Evolutionary conservation across 441 rosid species (phyloP).

Genomic region (Eruca vesicaria): DNA sequence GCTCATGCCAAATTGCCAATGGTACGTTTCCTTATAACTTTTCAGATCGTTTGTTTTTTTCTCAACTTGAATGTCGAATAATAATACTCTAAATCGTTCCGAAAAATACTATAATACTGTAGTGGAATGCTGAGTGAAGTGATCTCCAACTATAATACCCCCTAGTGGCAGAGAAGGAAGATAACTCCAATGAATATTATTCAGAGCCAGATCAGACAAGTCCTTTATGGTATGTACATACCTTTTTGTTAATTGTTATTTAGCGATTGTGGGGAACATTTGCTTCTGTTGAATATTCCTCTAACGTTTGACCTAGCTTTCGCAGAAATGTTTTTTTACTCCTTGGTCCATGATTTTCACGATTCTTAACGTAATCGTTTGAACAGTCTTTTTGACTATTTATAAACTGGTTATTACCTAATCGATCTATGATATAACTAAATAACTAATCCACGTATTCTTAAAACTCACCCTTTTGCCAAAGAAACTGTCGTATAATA

Average conservation of each 20-base stretch:
- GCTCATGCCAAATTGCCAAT: constrained; percentile 10
- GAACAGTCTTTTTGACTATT: background rate
- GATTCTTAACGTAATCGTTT: background rate
- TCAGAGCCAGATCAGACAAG: constrained; percentile 29
- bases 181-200: constrained; percentile 25
- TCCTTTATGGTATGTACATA: constrained; percentile 1
- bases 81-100: background rate
- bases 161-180: constrained; percentile 24
- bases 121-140: constrained; percentile 21
- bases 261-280: background rate
- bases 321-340: background rate
- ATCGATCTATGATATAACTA: background rate
- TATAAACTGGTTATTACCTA: background rate
- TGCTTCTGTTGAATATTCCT: constrained; percentile 15
- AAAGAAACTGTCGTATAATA: background rate
- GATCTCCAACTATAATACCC: constrained; percentile 21
- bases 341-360: background rate
- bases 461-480: background rate
- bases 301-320: background rate
- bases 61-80: constrained; percentile 11
- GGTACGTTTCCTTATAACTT: constrained; percentile 7
- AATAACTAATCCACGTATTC: background rate
- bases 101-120: background rate
- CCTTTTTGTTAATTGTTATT: background rate
- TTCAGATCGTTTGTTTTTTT: constrained; percentile 10